Evolutionary conservation across 768 basidiomycete species (phyloP), one percentile per base, ranked within the genome.

Genomic region (Mrakia hoshinonis): DNA sequence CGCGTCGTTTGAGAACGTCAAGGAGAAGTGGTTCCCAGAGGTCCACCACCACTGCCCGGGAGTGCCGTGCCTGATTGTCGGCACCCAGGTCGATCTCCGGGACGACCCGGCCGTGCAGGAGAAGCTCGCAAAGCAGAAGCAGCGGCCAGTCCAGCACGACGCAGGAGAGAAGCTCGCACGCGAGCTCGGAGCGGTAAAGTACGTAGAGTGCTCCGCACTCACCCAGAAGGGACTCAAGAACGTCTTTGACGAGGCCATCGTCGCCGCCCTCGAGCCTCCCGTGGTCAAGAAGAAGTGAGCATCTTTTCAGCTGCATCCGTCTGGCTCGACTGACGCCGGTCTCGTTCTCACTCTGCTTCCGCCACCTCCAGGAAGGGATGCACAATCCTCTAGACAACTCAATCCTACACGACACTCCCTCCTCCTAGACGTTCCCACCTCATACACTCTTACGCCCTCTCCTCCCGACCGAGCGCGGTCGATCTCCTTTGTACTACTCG

Each of bases 21-120:
- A 96, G 86, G 96, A 99, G 83, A 99, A 99, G 81, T 99, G 96
- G 96, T 96, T 98, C 85, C 96, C 96, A 6, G 96, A 99, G 83
- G 95, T 99, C 67, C 94, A 94, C 80, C 96, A 98, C 80, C 96
- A 99, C 79, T 99, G 96, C 84, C 96, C 96, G 20, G 95, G 96
- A 63, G 95, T 97, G 70, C 94, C 95, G 75, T 97, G 95, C 85
- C 87, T 99, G 77, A 97, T 99, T 78, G 95, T 99, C 70, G 96
- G 96, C 75, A 99, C 96, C 61, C 96, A 99, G 83, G 85, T 96
- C 79, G 96, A 99, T 85, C 81, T 99, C 81, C 85, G 95, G 79
- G 94, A 97, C 77, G 96, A 99, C 78, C 81, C 85, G 31, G 87
- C 89, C 79, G 94, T 98, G 75, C 86, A 90, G 76, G 95, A 98